phyloP scores from a whole-genome alignment of 805 yeast species.

The Candida argentea region DNA sequence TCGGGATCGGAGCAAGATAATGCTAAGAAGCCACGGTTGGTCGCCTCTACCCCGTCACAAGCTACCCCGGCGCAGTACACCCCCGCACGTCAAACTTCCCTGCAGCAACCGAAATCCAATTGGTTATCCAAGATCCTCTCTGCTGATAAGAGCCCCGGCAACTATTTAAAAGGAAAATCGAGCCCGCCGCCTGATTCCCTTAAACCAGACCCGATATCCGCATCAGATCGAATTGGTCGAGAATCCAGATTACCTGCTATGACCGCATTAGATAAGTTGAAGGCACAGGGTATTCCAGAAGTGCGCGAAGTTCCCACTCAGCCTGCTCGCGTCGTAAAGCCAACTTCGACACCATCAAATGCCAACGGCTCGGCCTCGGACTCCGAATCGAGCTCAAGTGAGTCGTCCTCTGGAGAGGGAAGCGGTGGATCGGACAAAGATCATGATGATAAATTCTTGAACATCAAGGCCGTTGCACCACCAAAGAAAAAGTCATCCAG shows the following conservation, averaged over 20 bases:
- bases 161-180: neutral
- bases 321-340: slow-evolving; percentile 1
- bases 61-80: too few species aligned
- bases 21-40: slow-evolving; percentile 13
- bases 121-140: neutral
- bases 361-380: slow-evolving; percentile 4
- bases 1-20: slow-evolving; percentile 6
- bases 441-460: too few species aligned
- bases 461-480: too few species aligned
- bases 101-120: too few species aligned
- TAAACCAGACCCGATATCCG: neutral
- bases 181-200: too few species aligned
- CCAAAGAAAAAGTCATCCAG: too few species aligned
- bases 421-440: too few species aligned
- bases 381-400: slow-evolving; percentile 5
- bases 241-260: slow-evolving; percentile 28
- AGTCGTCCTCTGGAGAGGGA: slow-evolving; percentile 5
- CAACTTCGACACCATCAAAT: slow-evolving; percentile 1
- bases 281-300: slow-evolving; percentile 58
- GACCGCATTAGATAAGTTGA: slow-evolving; percentile 46
- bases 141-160: neutral
- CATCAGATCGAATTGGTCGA: neutral
- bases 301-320: slow-evolving; percentile 36
- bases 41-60: slow-evolving; percentile 5
- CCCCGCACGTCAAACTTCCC: too few species aligned